A percentile compares a stretch with the other conserved stretches of the same genome.
Evolutionary conservation across 2,329 filamentous ascomycete species (phyloP).

Genomic region (Colletotrichum caudatum): DNA sequence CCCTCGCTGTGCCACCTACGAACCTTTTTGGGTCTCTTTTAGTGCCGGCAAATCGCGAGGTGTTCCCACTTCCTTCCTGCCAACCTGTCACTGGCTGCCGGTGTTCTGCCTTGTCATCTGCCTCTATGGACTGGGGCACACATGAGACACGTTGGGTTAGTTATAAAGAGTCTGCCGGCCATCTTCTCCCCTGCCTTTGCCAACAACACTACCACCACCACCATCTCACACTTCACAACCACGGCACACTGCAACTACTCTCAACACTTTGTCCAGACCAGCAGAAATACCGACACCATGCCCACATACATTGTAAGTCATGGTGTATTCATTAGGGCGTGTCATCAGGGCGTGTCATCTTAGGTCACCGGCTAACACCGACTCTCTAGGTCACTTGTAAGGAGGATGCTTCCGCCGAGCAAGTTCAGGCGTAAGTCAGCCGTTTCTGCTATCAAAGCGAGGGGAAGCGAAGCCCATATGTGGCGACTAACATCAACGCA

Average conservation of each 20-base stretch:
- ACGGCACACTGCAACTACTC: neutral
- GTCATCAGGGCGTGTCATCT: neutral
- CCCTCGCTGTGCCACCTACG: slow-evolving; percentile 9
- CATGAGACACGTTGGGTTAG: slow-evolving; percentile 21
- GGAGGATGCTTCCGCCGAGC: slow-evolving; percentile 71
- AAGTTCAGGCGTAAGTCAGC: slow-evolving; percentile 74
- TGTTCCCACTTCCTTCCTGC: slow-evolving; percentile 31
- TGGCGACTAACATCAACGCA: slow-evolving; percentile 50
- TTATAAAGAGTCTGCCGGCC: slow-evolving; percentile 37
- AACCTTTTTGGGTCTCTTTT: slow-evolving; percentile 33
- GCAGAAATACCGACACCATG: slow-evolving; percentile 54
- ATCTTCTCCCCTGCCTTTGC: neutral
- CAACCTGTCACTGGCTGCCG: slow-evolving; percentile 4
- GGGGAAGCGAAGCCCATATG: neutral
- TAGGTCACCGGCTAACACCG: slow-evolving; percentile 38
- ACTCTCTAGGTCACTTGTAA: slow-evolving; percentile 80
- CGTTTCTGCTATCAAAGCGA: slow-evolving; percentile 4
- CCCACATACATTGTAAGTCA: slow-evolving; percentile 67
- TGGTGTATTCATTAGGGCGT: neutral
- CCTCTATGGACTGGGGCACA: slow-evolving; percentile 23
- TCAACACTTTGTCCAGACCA: slow-evolving; percentile 1
- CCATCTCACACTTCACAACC: slow-evolving; percentile 15
- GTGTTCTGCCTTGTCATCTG: slow-evolving; percentile 8
- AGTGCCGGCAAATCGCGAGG: slow-evolving; percentile 31
- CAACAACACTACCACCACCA: neutral